Conservation (phyloP, 768 basidiomycete species). For the Dioszegia aurantiaca region DNA sequence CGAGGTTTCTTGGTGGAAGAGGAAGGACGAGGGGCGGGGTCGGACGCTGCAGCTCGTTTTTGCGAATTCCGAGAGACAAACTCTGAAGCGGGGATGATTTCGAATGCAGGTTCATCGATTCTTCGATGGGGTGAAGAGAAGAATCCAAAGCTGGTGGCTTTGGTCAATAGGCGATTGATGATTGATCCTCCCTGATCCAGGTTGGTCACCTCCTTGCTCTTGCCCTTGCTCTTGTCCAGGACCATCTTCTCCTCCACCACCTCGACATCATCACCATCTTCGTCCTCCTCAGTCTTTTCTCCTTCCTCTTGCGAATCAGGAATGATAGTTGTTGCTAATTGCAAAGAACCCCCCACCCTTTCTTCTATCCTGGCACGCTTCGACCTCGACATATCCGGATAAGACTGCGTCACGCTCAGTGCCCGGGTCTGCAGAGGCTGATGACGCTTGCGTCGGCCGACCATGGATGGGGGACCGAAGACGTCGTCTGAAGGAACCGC, state of each 20-base stretch:
- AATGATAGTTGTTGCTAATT: not conserved
- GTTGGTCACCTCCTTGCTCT: not conserved
- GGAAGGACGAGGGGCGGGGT: not conserved
- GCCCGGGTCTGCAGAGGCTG: not conserved
- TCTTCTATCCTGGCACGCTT: conserved; percentile 2
- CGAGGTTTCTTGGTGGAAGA: not conserved
- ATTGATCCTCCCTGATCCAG: not conserved
- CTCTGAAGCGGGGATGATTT: conserved; percentile 1
- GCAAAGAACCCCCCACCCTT: not conserved
- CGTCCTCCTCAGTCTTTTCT: not conserved
- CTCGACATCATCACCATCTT: not conserved
- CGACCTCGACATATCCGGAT: not conserved
- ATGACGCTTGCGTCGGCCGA: conserved; percentile 6
- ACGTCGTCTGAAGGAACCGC: conserved; percentile 30
- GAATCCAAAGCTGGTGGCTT: conserved; percentile 11
- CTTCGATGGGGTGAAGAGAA: conserved; percentile 4
- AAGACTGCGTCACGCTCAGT: conserved; percentile 1
- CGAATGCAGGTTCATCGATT: not conserved
- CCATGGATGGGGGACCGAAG: conserved; percentile 28
- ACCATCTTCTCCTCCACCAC: not conserved
- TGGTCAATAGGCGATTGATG: not conserved
- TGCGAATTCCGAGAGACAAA: not conserved
- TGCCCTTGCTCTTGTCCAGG: no score
- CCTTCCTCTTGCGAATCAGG: conserved; percentile 1
- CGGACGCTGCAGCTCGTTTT: conserved; percentile 3